phyloP scores from a whole-genome alignment of 441 rosid species.

The Eutrema salsugineum region DNA sequence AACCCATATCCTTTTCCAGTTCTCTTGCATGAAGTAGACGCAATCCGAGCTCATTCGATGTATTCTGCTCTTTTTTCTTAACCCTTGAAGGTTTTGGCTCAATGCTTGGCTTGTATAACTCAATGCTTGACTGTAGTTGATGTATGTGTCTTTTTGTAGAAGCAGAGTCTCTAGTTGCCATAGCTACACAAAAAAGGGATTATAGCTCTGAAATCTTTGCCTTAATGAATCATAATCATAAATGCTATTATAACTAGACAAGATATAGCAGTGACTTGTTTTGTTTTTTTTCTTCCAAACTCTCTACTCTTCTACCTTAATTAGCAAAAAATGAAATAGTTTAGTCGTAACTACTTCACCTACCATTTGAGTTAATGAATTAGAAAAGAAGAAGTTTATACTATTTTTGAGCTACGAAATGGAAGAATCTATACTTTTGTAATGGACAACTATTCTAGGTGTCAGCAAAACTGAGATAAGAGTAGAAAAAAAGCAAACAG shows the following conservation, averaged over 20 bases:
- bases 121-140: slow-evolving; percentile 42
- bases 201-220: not conserved
- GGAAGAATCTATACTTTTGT: too few species aligned
- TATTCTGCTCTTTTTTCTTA: slow-evolving; percentile 36
- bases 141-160: slow-evolving; percentile 49
- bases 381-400: not conserved
- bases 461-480: slow-evolving; percentile 11
- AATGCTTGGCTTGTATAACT: slow-evolving; percentile 75
- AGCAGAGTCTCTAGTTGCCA: slow-evolving; percentile 56
- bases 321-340: not conserved
- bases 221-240: not conserved
- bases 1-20: slow-evolving; percentile 36
- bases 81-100: slow-evolving; percentile 37
- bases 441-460: too few species aligned
- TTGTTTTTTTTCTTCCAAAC: not conserved
- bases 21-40: slow-evolving; percentile 33
- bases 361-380: slow-evolving; percentile 6
- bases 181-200: slow-evolving; percentile 25
- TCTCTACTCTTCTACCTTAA: not conserved
- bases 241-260: not conserved
- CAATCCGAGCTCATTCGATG: slow-evolving; percentile 28
- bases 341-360: slow-evolving; percentile 19
- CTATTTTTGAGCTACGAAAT: slow-evolving; percentile 1
- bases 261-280: slow-evolving; percentile 1
- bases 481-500: slow-evolving; percentile 3